Conservation (phyloP, 2,329 filamentous ascomycete species). For the Laburnicola sp. region DNA sequence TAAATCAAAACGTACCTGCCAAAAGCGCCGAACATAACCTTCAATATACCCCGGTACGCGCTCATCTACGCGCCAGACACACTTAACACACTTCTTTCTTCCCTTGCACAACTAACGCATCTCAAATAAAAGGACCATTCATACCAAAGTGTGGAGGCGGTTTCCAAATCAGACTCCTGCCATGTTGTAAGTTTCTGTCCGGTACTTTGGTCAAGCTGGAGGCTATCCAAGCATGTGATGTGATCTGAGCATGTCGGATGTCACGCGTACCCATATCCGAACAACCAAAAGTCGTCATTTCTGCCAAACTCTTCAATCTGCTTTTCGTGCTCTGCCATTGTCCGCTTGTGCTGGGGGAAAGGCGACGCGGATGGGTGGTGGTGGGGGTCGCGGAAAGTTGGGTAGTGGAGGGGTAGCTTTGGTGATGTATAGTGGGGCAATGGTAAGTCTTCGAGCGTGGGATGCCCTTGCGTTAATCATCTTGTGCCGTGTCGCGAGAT, state of each 20-base stretch:
- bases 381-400: no score
- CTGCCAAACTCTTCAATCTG: constrained; percentile 40
- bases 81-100: neutral
- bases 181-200: constrained; percentile 9
- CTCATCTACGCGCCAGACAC: constrained; percentile 61
- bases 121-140: neutral
- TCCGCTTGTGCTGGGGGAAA: neutral
- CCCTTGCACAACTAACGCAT: constrained; percentile 49
- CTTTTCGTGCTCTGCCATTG: constrained; percentile 28
- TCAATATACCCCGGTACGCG: constrained; percentile 87
- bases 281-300: constrained; percentile 83
- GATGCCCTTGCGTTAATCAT: no score
- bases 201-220: no score
- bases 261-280: constrained; percentile 86
- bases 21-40: constrained; percentile 93
- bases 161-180: constrained; percentile 95
- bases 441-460: no score
- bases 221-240: no score
- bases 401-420: no score
- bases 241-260: neutral
- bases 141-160: constrained; percentile 93
- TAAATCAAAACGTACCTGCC: no score
- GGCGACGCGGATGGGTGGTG: no score
- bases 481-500: no score
- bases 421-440: no score